Base-by-base conservation (phyloP, 2,329 filamentous ascomycete species). In the Trichoderma asperellum region DNA sequence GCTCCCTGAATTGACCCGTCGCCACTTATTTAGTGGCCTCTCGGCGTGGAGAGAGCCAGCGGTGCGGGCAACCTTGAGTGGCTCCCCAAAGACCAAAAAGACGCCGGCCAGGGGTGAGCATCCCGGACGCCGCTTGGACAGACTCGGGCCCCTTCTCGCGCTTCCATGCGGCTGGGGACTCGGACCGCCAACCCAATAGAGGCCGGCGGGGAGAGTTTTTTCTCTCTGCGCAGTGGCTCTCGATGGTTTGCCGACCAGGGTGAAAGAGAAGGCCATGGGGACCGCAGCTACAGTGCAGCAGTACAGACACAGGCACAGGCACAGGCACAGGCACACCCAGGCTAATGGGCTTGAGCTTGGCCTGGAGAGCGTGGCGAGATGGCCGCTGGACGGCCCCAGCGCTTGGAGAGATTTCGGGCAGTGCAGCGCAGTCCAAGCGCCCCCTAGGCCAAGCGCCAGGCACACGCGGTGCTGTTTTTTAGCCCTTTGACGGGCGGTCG, bases 41-140 rank as follows among this genome's bases (percentile, higher is more conserved):
- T 67, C 53, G 64, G 53, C 64, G 64, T 67, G 64, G 64, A 52
- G 57, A 57, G 40, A 49, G 61, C 63, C 63, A 66, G 63, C 53
- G 34, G 56, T 58, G 63, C 63, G 63, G 64, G 35, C 57, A 27
- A 67, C 55, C 29, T 47, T 47, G 53, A 58, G 64, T 67, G 64
- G 64, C 62, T 59, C 53, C 60, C 52, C 35, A 65, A 29, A 53
- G 40, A 27, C 53, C 53, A 24, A 53, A 56, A 56, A 27, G 29
- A 64, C 61, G 18, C 55, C 21, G 55, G 55, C 40, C 55, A 67
- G 55, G 63, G 64, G 64, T 43, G 29, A 47, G 43, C 47, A 58
- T 67, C 64, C 64, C 64, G 55, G 64, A 52, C 64, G 64, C 55
- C 40, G 35, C 55, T 47, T 67, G 55, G 64, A 40, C 55, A 59